phyloP scores from a whole-genome alignment of 768 basidiomycete species.

The Lentinula guzmanii region DNA sequence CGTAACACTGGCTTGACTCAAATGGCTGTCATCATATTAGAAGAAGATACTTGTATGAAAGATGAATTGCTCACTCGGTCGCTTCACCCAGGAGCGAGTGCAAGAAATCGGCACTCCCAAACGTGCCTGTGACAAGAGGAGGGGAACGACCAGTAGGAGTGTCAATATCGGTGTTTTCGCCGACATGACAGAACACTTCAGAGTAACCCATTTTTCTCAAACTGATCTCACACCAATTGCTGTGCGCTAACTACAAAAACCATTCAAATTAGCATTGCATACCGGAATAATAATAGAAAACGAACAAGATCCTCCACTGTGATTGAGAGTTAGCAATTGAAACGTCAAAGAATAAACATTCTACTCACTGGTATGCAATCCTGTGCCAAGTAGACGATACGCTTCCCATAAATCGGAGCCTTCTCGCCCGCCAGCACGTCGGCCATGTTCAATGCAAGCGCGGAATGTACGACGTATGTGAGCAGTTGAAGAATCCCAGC shows the following conservation, averaged over 20 bases:
- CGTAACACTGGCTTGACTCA: constrained; percentile 57
- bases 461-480: constrained; percentile 57
- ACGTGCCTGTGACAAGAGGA: constrained; percentile 64
- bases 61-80: constrained; percentile 39
- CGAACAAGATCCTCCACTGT: constrained; percentile 51
- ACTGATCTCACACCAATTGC: constrained; percentile 75
- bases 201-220: constrained; percentile 63
- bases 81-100: constrained; percentile 63
- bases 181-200: constrained; percentile 78
- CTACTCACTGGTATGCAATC: constrained; percentile 43
- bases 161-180: constrained; percentile 49
- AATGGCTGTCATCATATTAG: constrained; percentile 27
- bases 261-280: not conserved
- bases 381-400: constrained; percentile 66
- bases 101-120: constrained; percentile 64
- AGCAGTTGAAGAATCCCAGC: constrained; percentile 73
- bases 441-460: constrained; percentile 63
- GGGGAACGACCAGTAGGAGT: constrained; percentile 52
- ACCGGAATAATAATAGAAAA: not conserved
- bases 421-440: constrained; percentile 49
- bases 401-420: constrained; percentile 56
- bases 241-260: constrained; percentile 48
- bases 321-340: not conserved
- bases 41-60: not conserved
- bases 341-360: not conserved